Evolutionary conservation across 2,329 filamentous ascomycete species (phyloP).

Genomic region (Capronia epimyces): DNA sequence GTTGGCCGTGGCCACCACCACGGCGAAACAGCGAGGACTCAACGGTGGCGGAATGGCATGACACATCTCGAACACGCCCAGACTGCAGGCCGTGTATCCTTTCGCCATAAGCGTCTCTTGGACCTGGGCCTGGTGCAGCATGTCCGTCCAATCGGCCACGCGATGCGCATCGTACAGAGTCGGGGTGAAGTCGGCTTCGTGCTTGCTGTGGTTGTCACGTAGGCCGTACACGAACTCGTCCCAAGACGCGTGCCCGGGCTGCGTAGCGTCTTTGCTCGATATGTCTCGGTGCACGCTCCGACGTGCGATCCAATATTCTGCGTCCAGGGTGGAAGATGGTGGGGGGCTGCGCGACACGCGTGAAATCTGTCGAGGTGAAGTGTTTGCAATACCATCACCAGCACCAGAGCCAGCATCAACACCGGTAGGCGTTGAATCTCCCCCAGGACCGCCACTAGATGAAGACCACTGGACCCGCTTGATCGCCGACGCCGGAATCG

Average conservation of each 20-base stretch:
- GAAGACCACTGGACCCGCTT: constrained; percentile 15
- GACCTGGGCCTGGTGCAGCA: constrained; percentile 14
- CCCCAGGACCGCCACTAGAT: not conserved
- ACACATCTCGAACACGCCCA: constrained; percentile 32
- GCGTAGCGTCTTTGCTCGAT: constrained; percentile 23
- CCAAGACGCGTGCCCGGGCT: constrained; percentile 36
- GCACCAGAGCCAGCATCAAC: too few relatives aligned
- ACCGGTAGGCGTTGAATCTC: too few relatives aligned
- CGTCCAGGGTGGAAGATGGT: constrained; percentile 8
- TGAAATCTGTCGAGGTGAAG: not conserved
- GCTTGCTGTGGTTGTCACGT: constrained; percentile 36
- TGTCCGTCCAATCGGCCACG: constrained; percentile 30
- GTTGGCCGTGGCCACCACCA: constrained; percentile 31
- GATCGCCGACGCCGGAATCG: constrained; percentile 18
- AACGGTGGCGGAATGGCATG: constrained; percentile 30
- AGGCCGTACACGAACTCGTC: constrained; percentile 37
- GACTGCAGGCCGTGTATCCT: constrained; percentile 12
- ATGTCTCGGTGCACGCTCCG: constrained; percentile 34
- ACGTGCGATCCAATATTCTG: constrained; percentile 41
- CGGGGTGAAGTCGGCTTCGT: constrained; percentile 41
- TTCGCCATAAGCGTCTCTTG: constrained; percentile 1
- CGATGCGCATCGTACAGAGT: constrained; percentile 31
- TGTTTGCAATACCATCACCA: too few relatives aligned
- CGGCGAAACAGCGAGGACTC: constrained; percentile 31
- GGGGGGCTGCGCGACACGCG: constrained; percentile 15